Evolutionary conservation across 257 asterid genomes (phyloP).

Genomic region (Solanum bukasovii): DNA sequence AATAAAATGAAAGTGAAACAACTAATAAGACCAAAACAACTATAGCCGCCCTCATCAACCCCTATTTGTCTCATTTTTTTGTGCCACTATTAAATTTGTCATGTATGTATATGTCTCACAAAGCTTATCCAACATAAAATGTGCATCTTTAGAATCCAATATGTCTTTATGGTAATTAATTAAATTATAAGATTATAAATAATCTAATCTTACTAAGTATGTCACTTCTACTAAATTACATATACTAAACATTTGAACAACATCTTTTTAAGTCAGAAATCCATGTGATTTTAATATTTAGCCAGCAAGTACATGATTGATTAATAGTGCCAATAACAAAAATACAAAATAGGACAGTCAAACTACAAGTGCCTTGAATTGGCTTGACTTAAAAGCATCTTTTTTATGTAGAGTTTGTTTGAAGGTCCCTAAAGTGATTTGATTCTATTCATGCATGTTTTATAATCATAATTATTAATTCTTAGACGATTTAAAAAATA

Average conservation of each 20-base stretch:
- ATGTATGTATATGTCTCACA: neutral
- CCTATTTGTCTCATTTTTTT: neutral
- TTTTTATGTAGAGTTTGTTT: neutral
- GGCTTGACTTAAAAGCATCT: slow-evolving; percentile 17
- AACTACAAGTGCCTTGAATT: neutral
- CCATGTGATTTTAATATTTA: slow-evolving; percentile 1
- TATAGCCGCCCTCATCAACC: neutral
- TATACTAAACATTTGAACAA: neutral
- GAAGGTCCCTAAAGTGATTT: neutral
- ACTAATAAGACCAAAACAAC: neutral
- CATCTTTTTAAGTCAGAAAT: neutral
- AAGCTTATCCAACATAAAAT: neutral
- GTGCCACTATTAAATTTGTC: neutral
- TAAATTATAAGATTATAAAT: neutral
- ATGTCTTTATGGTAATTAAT: neutral
- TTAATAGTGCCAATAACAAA: slow-evolving; percentile 1
- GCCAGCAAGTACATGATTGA: slow-evolving; percentile 1
- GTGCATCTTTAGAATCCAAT: neutral
- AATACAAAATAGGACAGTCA: slow-evolving; percentile 10
- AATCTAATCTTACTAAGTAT: neutral
- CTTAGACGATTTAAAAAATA: neutral
- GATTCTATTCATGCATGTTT: neutral
- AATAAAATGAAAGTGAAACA: neutral
- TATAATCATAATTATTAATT: neutral
- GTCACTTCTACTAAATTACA: neutral